Evolutionary conservation across 2,329 filamentous ascomycete species (phyloP).

Genomic region (Arthrobotrys iridis): DNA sequence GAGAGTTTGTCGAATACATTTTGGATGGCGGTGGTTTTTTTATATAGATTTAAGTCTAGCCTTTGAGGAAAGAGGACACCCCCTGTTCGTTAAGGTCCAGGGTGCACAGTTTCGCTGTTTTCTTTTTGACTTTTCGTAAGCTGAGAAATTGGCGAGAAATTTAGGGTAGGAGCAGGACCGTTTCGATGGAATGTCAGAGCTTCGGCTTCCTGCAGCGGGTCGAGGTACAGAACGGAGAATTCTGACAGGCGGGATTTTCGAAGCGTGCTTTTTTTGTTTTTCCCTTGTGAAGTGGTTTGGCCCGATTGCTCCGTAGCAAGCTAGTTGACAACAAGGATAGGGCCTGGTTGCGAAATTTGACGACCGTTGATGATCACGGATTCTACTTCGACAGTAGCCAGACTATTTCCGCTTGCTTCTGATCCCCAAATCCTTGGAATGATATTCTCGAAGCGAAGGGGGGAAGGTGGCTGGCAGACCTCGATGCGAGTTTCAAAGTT

Average conservation of each 20-base stretch:
- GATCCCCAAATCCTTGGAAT: constrained; percentile 41
- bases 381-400: constrained; percentile 28
- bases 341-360: constrained; percentile 49
- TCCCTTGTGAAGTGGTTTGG: constrained; percentile 36
- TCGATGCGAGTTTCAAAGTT: constrained; percentile 54
- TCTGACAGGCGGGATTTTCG: constrained; percentile 54
- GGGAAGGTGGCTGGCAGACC: constrained; percentile 53
- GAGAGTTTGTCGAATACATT: constrained; percentile 53
- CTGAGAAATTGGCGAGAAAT: constrained; percentile 51
- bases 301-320: constrained; percentile 51
- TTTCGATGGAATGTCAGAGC: constrained; percentile 52
- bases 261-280: constrained; percentile 35
- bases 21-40: constrained; percentile 49
- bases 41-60: constrained; percentile 50
- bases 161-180: constrained; percentile 45
- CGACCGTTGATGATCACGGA: constrained; percentile 48
- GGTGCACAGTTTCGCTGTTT: constrained; percentile 53
- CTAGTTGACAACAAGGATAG: constrained; percentile 52
- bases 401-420: constrained; percentile 30
- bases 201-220: constrained; percentile 52
- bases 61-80: constrained; percentile 53
- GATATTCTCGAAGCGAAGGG: constrained; percentile 53
- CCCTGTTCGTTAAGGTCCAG: constrained; percentile 51
- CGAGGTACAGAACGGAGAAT: constrained; percentile 45
- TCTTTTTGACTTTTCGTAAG: constrained; percentile 31